Base-by-base conservation (phyloP, 2,329 filamentous ascomycete genomes). In the Colletotrichum sublineola region DNA sequence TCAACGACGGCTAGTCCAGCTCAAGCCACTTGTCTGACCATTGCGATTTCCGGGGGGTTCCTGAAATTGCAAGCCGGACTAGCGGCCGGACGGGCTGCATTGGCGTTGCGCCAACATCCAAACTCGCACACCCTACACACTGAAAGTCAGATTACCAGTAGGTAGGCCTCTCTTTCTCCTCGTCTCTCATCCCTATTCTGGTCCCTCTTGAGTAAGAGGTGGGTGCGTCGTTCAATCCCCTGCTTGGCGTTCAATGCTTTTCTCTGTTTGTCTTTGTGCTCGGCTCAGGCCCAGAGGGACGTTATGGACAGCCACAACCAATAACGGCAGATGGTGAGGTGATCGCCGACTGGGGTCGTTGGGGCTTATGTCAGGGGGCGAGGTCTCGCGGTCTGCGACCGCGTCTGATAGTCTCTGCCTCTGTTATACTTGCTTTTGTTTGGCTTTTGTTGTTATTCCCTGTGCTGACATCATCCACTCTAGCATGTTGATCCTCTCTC, bases 1-100 rank as follows among this genome's bases (percentile, higher is more conserved):
- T 62, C 53, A 70, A 73, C 70, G 70, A 73, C 70, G 69, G 61
- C 66, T 65, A 73, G 67, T 58, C 63, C 70, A 65, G 60, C 42
- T 55, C 31, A 70, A 70, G 70, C 70, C 70, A 73, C 55, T 65
- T 73, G 70, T 73, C 70, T 70, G 70, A 65, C 70, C 70, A 73
- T 73, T 56, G 67, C 38, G 38, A 55, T 55, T 60, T 56, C 67
- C 53, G 57, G 55, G 24, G 24, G 67, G 60, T n/a, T 60, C 42
- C 42, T 65, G 46, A 73, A 52, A 73, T 73, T 73, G 55, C 70
- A 73, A 70, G 46, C 55, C 66, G 70, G 55, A 55, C 61, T 70
- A 38, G 69, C 60, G 69, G 58, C 58, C 60, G 60, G 60, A 44
- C 69, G 46, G 58, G 69, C 58, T 72, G 60, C 69, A 55, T 69